phyloP scores from a whole-genome alignment of 768 basidiomycete genomes.

The Lentinula boryana region DNA sequence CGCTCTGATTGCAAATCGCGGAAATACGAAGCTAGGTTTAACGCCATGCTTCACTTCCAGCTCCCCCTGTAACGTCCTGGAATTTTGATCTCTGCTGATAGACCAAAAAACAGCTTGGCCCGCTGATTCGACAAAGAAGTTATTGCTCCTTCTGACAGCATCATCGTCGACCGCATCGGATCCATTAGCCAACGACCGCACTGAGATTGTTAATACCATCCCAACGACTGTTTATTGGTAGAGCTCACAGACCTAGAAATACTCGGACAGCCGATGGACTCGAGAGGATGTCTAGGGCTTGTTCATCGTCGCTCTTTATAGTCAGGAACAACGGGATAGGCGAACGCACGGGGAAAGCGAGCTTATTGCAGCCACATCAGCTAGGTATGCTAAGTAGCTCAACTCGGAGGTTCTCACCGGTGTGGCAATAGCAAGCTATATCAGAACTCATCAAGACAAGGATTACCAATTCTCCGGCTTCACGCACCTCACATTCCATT shows the following conservation, averaged over 20 bases:
- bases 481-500: slow-evolving; percentile 5
- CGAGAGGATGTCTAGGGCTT: slow-evolving; percentile 45
- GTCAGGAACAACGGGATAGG: slow-evolving; percentile 46
- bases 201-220: background rate
- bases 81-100: slow-evolving; percentile 23
- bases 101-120: slow-evolving; percentile 49
- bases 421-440: slow-evolving; percentile 43
- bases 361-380: slow-evolving; percentile 20
- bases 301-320: slow-evolving; percentile 33
- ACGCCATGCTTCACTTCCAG: slow-evolving; percentile 37
- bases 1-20: slow-evolving; percentile 9
- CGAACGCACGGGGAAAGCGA: slow-evolving; percentile 45
- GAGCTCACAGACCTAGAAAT: slow-evolving; percentile 20
- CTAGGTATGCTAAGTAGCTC: background rate
- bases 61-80: slow-evolving; percentile 42
- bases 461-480: background rate
- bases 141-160: slow-evolving; percentile 31
- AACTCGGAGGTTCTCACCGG: slow-evolving; percentile 27
- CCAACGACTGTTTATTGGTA: background rate
- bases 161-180: slow-evolving; percentile 34
- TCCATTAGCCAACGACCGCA: slow-evolving; percentile 43
- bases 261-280: slow-evolving; percentile 32
- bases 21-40: slow-evolving; percentile 39
- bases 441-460: background rate
- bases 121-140: slow-evolving; percentile 34